Evolutionary conservation across 2,329 filamentous ascomycete species (phyloP), one percentile per base, ranked within the genome.

Genomic region (Hymenoscyphus occultus): DNA sequence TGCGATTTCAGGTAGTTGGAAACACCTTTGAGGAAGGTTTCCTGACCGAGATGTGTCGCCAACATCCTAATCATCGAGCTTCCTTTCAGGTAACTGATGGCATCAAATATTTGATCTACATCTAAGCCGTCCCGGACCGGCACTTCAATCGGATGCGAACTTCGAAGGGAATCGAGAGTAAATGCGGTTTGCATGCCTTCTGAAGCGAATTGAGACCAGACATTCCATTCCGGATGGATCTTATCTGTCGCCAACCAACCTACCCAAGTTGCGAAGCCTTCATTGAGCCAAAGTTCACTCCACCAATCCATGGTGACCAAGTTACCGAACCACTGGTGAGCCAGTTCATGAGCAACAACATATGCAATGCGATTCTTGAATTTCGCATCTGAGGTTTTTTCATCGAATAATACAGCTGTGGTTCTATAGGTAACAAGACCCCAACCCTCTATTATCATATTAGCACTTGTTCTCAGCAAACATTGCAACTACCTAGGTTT

Each of bases 251-350:
- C 73, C 39, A 74, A 66, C 94, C 94, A 99, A 61, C 94, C 95
- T 56, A 97, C 94, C 94, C 94, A 98, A 2, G 95, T 99, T 54
- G 95, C 95, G 75, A 99, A 99, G 13, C 93, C 93, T 78, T 98
- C 94, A 74, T 96, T 96, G 61, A 96, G 84, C 93, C 93, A 97
- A 51, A 95, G 84, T 80, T 96, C 91, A 75, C 90, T 92, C 92
- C 91, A 95, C 92, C 93, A 97, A 77, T 96, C 92, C 93, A 97
- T 97, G 5, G 93, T 97, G 56, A 96, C 93, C 12, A 97, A 84
- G 77, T 97, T 96, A 45, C 93, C 93, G 72, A 97, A 97, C 93
- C 93, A 97, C 80, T 96, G 93, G 75, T 97, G 93, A 64, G 93
- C 95, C 68, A 99, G 84, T 78, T 99, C 95, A 78, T 99, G 95